phyloP scores from a whole-genome alignment of 805 yeast species.

The Lipomyces sp. region DNA sequence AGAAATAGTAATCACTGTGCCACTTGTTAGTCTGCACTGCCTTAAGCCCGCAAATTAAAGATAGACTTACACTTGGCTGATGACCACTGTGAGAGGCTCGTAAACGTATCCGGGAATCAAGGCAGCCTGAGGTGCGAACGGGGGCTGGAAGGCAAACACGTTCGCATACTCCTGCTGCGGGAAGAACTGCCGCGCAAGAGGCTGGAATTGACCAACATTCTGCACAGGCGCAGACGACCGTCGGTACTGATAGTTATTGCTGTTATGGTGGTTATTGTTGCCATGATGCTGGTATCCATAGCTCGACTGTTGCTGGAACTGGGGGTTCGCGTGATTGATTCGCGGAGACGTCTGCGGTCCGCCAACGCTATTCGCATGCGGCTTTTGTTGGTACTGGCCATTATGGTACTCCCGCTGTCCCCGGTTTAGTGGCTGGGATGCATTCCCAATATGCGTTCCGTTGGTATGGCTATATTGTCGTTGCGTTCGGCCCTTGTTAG shows the following conservation, averaged over 20 bases:
- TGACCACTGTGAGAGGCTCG: constrained; percentile 20
- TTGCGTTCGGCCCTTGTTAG: constrained; percentile 7
- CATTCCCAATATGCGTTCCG: constrained; percentile 2
- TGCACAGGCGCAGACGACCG: constrained; percentile 25
- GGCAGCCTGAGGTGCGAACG: constrained; percentile 11
- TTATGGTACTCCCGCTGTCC: constrained; percentile 13
- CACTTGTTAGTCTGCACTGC: not conserved
- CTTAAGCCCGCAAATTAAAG: not conserved
- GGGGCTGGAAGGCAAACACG: constrained; percentile 17
- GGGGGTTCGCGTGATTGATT: constrained; percentile 16
- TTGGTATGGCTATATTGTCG: constrained; percentile 14
- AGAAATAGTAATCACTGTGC: constrained; percentile 74
- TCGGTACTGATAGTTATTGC: constrained; percentile 12
- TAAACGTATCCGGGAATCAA: constrained; percentile 15
- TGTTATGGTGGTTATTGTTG: constrained; percentile 10
- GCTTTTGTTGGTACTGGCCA: constrained; percentile 5
- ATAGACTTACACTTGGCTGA: constrained; percentile 19
- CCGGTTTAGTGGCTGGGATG: constrained; percentile 2
- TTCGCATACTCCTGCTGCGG: constrained; percentile 22
- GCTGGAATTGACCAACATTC: constrained; percentile 18
- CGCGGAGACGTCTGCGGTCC: constrained; percentile 26
- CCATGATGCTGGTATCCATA: constrained; percentile 20
- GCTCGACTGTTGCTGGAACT: constrained; percentile 16
- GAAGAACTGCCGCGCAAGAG: constrained; percentile 15
- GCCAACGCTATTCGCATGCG: constrained; percentile 2